Evolutionary conservation across 2,329 filamentous ascomycete species (phyloP).

Genomic region (Ophioceras dolichostomum): DNA sequence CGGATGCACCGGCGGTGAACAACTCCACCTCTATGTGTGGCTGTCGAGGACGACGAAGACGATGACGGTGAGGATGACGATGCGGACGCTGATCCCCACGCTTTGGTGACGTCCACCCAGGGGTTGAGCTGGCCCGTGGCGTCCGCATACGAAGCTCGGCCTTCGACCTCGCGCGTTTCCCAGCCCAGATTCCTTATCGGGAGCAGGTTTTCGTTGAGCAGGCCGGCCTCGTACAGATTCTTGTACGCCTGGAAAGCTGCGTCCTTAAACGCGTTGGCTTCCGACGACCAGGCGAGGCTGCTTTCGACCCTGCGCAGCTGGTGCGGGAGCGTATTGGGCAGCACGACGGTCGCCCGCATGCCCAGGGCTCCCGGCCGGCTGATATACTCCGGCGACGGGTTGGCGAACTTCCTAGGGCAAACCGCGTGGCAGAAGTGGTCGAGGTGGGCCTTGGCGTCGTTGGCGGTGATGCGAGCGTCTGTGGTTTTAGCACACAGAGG

Average conservation of each 20-base stretch:
- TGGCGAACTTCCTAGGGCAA: slow-evolving; percentile 44
- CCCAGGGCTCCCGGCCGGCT: slow-evolving; percentile 10
- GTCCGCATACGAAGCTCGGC: slow-evolving; percentile 19
- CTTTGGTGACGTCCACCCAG: slow-evolving; percentile 29
- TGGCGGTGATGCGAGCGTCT: slow-evolving; percentile 56
- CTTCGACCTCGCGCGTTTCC: slow-evolving; percentile 24
- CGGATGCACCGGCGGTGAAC: slow-evolving; percentile 18
- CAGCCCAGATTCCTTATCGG: slow-evolving; percentile 35
- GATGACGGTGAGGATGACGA: slow-evolving; percentile 7
- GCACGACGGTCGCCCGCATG: slow-evolving; percentile 47
- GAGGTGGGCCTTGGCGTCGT: slow-evolving; percentile 65
- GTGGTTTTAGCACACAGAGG: slow-evolving; percentile 18
- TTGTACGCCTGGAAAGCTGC: slow-evolving; percentile 73
- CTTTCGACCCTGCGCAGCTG: slow-evolving; percentile 43
- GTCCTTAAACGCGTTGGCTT: slow-evolving; percentile 65
- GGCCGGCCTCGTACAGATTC: slow-evolving; percentile 52
- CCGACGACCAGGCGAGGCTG: slow-evolving; percentile 49
- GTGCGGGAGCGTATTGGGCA: slow-evolving; percentile 60
- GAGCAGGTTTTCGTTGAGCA: slow-evolving; percentile 69
- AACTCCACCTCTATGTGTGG: no score
- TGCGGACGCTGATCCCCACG: slow-evolving; percentile 28
- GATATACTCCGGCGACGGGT: slow-evolving; percentile 57
- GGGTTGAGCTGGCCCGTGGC: slow-evolving; percentile 29
- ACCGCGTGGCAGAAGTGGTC: slow-evolving; percentile 67
- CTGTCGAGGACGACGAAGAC: no score